Base-by-base conservation (phyloP, 805 yeast species). In the Peterozyma xylosa region DNA sequence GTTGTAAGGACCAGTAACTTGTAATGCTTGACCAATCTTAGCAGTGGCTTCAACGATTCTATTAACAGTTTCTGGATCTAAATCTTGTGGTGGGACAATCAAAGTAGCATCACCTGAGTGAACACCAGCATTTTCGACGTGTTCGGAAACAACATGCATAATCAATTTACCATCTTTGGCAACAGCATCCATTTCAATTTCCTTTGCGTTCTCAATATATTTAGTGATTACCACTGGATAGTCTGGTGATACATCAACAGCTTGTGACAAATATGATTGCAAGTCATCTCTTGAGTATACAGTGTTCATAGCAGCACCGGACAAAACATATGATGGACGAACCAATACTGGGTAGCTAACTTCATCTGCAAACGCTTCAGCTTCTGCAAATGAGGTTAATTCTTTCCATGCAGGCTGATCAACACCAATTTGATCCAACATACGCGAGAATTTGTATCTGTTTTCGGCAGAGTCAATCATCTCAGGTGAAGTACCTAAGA, bases 361-460 rank as follows among this genome's bases (percentile, higher is more conserved):
- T 53, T 76, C 73, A 43, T 78, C 71, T 41, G 98, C 97, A 65
- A 91, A 91, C 15, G 60, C 66, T 61, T 82, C 84, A 47, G 99
- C 99, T 49, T 84, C 96, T 36, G 69, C 82, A 39, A 90, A 67
- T 35, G 96, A 84, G 33, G 95, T 80, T 55, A 91, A 77, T 71
- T 93, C 98, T 66, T 88, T 87, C 99, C 99, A 91, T 51, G 86
- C 86, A 37, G 99, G 99, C 73, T 91, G 99, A 66, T 89, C 98
- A 55, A 91, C 86, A 33, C 83, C 83, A 60, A 93, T 88, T 38
- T 93, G 81, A 66, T 91, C 98, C 60, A 93, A 75, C 57, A 91
- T 91, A 42, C 88, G 82, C 16, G 97, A 90, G 70, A 91, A 91
- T 71, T 91, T 93, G 72, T 91, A 96, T 72, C 99, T 88, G 68